Conservation (phyloP, 306 rosid genomes). For the Vigna reflexopilosa region DNA sequence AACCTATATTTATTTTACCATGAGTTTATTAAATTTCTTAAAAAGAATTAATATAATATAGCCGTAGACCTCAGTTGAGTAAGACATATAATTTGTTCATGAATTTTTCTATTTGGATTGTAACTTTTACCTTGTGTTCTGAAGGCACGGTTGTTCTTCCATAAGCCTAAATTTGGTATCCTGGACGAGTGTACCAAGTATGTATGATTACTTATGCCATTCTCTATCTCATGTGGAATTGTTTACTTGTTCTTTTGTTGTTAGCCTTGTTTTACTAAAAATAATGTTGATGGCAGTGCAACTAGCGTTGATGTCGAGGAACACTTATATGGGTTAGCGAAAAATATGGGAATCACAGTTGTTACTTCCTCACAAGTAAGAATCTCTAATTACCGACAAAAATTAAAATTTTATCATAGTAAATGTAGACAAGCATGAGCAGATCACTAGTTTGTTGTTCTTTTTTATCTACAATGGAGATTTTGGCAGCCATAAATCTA, state of each 20-base stretch:
- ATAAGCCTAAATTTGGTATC: conserved; percentile 90
- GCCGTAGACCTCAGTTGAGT: conserved; percentile 16
- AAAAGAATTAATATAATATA: not conserved
- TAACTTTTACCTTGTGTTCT: conserved; percentile 49
- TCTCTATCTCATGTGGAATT: conserved; percentile 17
- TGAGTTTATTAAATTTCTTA: conserved; percentile 38
- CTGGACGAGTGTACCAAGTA: conserved; percentile 99
- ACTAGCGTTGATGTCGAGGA: conserved; percentile 98
- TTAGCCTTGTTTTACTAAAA: conserved; percentile 32
- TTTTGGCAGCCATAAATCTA: not conserved
- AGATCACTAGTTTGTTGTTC: conserved; percentile 26
- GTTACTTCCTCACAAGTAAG: conserved; percentile 98
- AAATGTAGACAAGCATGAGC: conserved; percentile 17
- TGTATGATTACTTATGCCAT: conserved; percentile 45
- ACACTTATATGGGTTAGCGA: conserved; percentile 89
- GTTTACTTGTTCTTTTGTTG: conserved; percentile 26
- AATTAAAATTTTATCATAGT: not conserved
- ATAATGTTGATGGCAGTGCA: conserved; percentile 65
- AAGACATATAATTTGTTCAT: conserved; percentile 10
- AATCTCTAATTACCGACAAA: not conserved
- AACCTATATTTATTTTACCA: conserved; percentile 9
- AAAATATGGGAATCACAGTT: conserved; percentile 82
- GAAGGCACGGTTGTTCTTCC: conserved; percentile 97
- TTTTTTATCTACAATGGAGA: conserved; percentile 14
- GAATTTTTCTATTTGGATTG: conserved; percentile 35